phyloP scores from a whole-genome alignment of 116 monocot species.

The Phalaenopsis hybrid region DNA sequence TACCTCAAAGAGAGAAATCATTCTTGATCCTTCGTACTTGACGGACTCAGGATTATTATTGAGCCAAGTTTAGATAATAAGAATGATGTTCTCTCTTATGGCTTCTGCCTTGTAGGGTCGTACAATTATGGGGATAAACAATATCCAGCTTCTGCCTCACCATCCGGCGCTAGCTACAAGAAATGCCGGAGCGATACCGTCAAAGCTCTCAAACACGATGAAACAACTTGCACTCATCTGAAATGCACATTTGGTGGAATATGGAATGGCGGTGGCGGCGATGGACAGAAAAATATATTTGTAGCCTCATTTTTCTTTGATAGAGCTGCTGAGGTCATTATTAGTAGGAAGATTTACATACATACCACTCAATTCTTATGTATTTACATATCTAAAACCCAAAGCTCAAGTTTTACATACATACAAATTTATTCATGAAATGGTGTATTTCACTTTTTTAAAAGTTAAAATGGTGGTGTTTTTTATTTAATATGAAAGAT shows the following conservation, averaged over 20 bases:
- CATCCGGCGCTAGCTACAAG: constrained; percentile 58
- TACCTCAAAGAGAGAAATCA: too few relatives aligned
- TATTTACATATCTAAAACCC: too few relatives aligned
- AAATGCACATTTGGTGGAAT: constrained; percentile 94
- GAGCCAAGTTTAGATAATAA: too few relatives aligned
- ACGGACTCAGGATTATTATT: too few relatives aligned
- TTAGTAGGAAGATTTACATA: too few relatives aligned
- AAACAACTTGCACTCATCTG: constrained; percentile 74
- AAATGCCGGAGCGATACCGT: constrained; percentile 62
- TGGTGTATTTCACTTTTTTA: too few relatives aligned
- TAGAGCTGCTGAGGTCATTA: constrained; percentile 75
- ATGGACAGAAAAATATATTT: constrained; percentile 80
- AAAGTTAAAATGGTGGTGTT: too few relatives aligned
- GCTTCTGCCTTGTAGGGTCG: constrained; percentile 28
- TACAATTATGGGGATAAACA: constrained; percentile 63
- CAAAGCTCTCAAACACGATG: constrained; percentile 68
- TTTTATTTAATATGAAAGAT: too few relatives aligned
- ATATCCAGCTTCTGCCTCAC: constrained; percentile 44
- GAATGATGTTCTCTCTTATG: not conserved
- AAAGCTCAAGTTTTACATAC: too few relatives aligned
- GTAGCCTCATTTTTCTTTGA: constrained; percentile 99
- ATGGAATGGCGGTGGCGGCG: constrained; percentile 98
- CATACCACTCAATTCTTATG: too few relatives aligned
- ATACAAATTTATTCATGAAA: too few relatives aligned
- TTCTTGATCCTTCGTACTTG: too few relatives aligned